Evolutionary conservation across 495 filamentous ascomycete species (phyloP).

Genomic region (Aspergillus bridgeri): DNA sequence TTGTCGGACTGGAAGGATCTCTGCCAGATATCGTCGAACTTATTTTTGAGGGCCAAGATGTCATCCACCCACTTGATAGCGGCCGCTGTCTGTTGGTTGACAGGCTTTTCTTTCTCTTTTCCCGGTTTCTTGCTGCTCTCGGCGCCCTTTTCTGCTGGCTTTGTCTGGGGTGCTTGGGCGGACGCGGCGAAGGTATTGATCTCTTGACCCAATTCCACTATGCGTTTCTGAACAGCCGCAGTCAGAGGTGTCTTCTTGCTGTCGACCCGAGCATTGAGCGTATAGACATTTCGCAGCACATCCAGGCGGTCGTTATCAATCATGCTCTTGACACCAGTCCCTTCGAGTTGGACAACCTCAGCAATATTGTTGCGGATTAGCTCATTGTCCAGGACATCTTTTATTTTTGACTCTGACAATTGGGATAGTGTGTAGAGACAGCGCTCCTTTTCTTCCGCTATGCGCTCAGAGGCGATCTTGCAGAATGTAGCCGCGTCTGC

Average conservation of each 20-base stretch:
- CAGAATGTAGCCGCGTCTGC: slow-evolving; percentile 82
- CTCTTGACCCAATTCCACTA: slow-evolving; percentile 74
- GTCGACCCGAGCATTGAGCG: slow-evolving; percentile 76
- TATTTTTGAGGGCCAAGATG: slow-evolving; percentile 78
- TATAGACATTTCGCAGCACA: slow-evolving; percentile 73
- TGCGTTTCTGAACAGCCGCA: slow-evolving; percentile 63
- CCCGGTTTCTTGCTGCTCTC: slow-evolving; percentile 40
- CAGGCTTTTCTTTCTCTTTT: slow-evolving; percentile 48
- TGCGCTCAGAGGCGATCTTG: slow-evolving; percentile 65
- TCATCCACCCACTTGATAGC: slow-evolving; percentile 97
- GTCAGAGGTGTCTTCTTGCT: slow-evolving; percentile 67
- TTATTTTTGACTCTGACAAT: slow-evolving; percentile 69
- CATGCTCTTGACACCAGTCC: slow-evolving; percentile 82
- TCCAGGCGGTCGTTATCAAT: slow-evolving; percentile 81
- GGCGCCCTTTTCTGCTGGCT: slow-evolving; percentile 29
- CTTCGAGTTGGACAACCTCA: slow-evolving; percentile 80
- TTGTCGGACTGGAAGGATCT: slow-evolving; percentile 71
- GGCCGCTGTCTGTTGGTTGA: slow-evolving; percentile 66
- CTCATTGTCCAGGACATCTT: slow-evolving; percentile 72
- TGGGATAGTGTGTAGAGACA: slow-evolving; percentile 73
- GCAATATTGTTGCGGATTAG: slow-evolving; percentile 70
- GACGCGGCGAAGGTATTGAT: slow-evolving; percentile 66
- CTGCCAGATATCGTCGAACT: slow-evolving; percentile 77
- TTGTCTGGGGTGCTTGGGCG: slow-evolving; percentile 19
- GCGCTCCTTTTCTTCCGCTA: slow-evolving; percentile 76